A percentile compares a stretch with the other conserved stretches of the same genome.
These are phyloP conservation scores for Fusarium caatingaense DNA, from an alignment of 2,329 filamentous ascomycete genomes.

Conservation along the genomic window DNA sequence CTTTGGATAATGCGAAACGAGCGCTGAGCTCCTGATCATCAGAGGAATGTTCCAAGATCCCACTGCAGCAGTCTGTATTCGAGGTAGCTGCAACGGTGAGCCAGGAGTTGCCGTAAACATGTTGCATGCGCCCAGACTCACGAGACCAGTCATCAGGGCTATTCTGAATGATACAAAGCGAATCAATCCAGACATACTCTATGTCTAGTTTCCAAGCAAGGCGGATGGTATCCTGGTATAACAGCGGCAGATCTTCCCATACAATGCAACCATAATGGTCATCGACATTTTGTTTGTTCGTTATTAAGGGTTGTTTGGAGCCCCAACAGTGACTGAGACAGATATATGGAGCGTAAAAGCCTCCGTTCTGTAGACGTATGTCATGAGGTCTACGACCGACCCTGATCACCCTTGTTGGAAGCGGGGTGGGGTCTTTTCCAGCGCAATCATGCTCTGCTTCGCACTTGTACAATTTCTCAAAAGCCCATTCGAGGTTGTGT, in stretches of 20 bases:
- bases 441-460: fast-evolving
- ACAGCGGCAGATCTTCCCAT: fast-evolving
- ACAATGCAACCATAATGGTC: fast-evolving
- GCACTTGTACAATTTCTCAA: fast-evolving
- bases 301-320: fast-evolving
- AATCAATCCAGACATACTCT: background rate
- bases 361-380: fast-evolving
- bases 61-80: background rate
- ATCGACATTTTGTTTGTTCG: fast-evolving
- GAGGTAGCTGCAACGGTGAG: background rate
- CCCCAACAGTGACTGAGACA: background rate
- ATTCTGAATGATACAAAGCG: fast-evolving
- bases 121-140: fast-evolving
- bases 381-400: fast-evolving
- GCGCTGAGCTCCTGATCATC: too few relatives aligned
- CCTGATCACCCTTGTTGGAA: background rate
- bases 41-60: too few relatives aligned
- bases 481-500: too few relatives aligned
- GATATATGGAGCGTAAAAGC: fast-evolving
- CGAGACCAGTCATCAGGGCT: fast-evolving
- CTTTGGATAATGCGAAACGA: too few relatives aligned
- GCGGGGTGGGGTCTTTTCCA: fast-evolving
- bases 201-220: fast-evolving
- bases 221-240: background rate
- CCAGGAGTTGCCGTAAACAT: background rate